Conservation (phyloP, 1,284 basidiomycete species). For the Pseudozyma tsukubaensis region DNA sequence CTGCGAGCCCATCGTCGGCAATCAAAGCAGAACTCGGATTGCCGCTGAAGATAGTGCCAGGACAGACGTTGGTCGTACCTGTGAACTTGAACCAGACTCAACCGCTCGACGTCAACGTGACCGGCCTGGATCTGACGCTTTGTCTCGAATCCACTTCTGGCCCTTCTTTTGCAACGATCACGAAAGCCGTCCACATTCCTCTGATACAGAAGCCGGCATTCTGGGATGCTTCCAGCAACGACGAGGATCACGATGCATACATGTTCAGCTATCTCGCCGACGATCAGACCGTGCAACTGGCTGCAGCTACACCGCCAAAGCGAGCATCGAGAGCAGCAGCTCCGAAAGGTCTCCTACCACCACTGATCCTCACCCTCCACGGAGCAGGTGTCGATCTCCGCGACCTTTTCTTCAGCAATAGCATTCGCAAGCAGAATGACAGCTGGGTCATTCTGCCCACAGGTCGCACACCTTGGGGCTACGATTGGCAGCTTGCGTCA, state of each 20-base stretch:
- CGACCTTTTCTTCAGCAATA: constrained; percentile 69
- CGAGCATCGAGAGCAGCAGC: not conserved
- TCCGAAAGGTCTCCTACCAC: constrained; percentile 6
- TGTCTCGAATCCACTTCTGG: not conserved
- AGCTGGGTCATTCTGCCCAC: constrained; percentile 80
- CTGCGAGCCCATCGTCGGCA: not conserved
- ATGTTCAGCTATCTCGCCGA: constrained; percentile 34
- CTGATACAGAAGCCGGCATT: constrained; percentile 26
- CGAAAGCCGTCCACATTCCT: constrained; percentile 10
- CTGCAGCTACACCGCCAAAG: constrained; percentile 49
- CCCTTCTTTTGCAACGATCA: not conserved
- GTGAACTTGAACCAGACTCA: constrained; percentile 9
- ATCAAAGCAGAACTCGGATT: constrained; percentile 7
- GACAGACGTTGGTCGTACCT: constrained; percentile 16
- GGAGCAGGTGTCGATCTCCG: constrained; percentile 79
- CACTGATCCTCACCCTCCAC: constrained; percentile 81
- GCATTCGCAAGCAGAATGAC: constrained; percentile 74
- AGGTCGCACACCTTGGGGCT: constrained; percentile 75
- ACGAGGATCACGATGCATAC: constrained; percentile 23
- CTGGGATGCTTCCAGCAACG: constrained; percentile 19
- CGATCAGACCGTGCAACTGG: constrained; percentile 15
- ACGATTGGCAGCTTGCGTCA: constrained; percentile 86
- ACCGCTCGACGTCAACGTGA: not conserved
- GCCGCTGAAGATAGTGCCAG: constrained; percentile 3
- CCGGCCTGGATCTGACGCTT: constrained; percentile 1